These are phyloP conservation scores for Mentha longifolia DNA, from an alignment of 257 asterid genomes.

Conservation along the genomic window DNA sequence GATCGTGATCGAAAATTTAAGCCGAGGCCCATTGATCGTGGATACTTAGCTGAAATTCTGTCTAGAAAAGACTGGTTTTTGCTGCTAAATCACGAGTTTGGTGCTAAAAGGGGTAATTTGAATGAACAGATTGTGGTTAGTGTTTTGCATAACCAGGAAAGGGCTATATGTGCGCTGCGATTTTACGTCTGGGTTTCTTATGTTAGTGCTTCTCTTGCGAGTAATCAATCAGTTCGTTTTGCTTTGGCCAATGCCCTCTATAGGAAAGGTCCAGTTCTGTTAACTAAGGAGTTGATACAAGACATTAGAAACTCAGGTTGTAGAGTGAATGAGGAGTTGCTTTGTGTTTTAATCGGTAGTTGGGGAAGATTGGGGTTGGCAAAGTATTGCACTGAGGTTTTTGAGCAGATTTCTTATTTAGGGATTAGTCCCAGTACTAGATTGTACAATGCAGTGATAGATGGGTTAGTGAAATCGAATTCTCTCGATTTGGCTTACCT, in stretches of 20 bases:
- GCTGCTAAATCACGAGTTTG: constrained; percentile 71
- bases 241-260: constrained; percentile 65
- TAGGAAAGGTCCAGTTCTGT: constrained; percentile 77
- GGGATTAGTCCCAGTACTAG: constrained; percentile 77
- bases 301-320: constrained; percentile 67
- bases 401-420: constrained; percentile 85
- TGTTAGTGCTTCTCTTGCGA: constrained; percentile 49
- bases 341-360: constrained; percentile 71
- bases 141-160: constrained; percentile 79
- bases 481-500: constrained; percentile 92
- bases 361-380: constrained; percentile 96
- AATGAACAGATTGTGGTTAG: constrained; percentile 55
- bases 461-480: constrained; percentile 83
- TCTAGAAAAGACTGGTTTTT: constrained; percentile 82
- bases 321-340: constrained; percentile 62
- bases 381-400: constrained; percentile 76
- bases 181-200: constrained; percentile 73
- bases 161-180: constrained; percentile 59
- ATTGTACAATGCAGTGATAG: constrained; percentile 86
- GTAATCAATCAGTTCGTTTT: constrained; percentile 52
- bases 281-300: constrained; percentile 70
- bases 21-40: constrained; percentile 56
- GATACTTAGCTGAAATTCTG: constrained; percentile 55
- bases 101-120: constrained; percentile 49
- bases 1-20: constrained; percentile 19